Conservation (phyloP, 257 asterid species). For the Solanum clarkiae region DNA sequence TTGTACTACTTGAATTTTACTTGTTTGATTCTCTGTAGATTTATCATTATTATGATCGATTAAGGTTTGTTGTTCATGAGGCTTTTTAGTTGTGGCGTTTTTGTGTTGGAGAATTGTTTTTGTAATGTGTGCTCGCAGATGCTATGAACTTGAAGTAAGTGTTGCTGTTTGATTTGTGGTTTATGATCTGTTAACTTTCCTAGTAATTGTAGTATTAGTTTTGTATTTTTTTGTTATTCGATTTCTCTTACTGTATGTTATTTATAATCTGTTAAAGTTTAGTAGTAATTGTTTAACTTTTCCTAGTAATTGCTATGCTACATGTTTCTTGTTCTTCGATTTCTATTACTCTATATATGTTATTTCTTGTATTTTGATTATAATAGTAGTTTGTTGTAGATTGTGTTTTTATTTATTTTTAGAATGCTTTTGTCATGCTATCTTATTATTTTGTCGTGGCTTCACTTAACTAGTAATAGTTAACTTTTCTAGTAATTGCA, state of each 20-base stretch:
- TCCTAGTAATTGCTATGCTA: no score
- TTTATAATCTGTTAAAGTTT: no score
- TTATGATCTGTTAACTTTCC: neutral
- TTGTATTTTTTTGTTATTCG: no score
- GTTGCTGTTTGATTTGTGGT: neutral
- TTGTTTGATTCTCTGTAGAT: neutral
- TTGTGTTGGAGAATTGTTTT: neutral
- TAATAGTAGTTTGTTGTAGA: neutral
- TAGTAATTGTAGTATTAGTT: neutral
- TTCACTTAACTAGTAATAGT: neutral
- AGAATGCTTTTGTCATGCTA: neutral
- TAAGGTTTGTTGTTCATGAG: neutral
- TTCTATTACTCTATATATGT: neutral
- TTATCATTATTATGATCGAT: neutral
- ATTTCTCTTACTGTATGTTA: no score
- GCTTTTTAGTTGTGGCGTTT: neutral
- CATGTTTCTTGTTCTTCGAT: neutral
- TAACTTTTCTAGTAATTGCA: no score
- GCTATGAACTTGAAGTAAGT: constrained; percentile 4
- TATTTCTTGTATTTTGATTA: no score
- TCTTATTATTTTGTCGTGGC: neutral
- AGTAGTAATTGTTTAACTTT: no score
- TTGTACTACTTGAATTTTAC: neutral
- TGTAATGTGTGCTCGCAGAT: neutral
- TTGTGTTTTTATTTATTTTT: no score